Evolutionary conservation across 2,329 filamentous ascomycete genomes (phyloP), one percentile per base, ranked within the genome.

Genomic region (Hyphodiscus sp.): DNA sequence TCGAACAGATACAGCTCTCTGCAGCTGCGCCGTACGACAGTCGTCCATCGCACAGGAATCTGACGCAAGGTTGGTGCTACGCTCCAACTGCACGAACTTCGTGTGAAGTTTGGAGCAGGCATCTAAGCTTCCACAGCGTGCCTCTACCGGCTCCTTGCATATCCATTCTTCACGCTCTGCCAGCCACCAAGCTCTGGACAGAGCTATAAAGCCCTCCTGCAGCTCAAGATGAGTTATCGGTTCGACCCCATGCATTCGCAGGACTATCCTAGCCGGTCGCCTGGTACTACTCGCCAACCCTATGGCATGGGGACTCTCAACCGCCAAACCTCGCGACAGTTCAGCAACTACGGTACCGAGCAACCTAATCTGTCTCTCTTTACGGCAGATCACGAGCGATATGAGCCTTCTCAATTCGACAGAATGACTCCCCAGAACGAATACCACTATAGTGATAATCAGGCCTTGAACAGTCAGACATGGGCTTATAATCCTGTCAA

Each of bases 191-290:
- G 49, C 26, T 47, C 38, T 38, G 33, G 16, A 13, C 30, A 48
- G 26, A 48, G 26, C 46, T 48, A 9, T 48, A 38, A 50, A 47
- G 29, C 19, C 46, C 26, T 20, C 49, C 33, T 49, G 47, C 54
- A 55, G 45, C 45, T 56, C 58, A 71, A 57, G 53, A 78, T 76
- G 75, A 74, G 74, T 63, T 70, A 74, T 62, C 78, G 80, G 67
- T 78, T 78, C 52, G 74, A 78, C 69, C 83, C 88, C 56, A 83
- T 86, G 78, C 91, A 89, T 75, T 82, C 87, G 73, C 85, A 89
- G 62, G 87, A 87, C 63, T 71, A 79, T 55, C 72, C 79, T 55
- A 85, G 84, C 68, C 86, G 88, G 66, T 89, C 86, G 59, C 89
- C 89, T 41, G 85, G 82, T 67, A 83, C 86, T 30, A 83, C 87